These are phyloP conservation scores for Zygoascus ofunaensis DNA, from an alignment of 805 yeast genomes.

Conservation along the genomic window DNA sequence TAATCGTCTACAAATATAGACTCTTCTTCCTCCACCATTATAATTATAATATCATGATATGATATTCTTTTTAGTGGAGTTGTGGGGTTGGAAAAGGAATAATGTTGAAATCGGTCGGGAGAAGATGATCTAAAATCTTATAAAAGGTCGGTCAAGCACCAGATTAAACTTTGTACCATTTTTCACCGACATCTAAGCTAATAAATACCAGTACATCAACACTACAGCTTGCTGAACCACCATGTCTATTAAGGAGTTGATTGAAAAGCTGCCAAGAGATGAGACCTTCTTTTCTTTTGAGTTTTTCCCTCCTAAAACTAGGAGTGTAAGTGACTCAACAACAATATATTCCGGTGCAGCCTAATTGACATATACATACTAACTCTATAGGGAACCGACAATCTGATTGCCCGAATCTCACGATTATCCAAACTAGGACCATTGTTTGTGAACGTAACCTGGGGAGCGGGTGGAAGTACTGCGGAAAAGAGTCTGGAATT, in stretches of 20 bases:
- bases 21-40: slow-evolving; percentile 4
- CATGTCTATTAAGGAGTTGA: slow-evolving; percentile 22
- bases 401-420: slow-evolving; percentile 74
- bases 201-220: too few species aligned
- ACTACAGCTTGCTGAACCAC: too few species aligned
- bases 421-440: slow-evolving; percentile 88
- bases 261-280: slow-evolving; percentile 39
- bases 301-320: slow-evolving; percentile 97
- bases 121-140: too few species aligned
- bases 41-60: not conserved
- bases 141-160: too few species aligned
- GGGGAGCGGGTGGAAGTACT: slow-evolving; percentile 99
- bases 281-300: slow-evolving; percentile 76
- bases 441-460: slow-evolving; percentile 81
- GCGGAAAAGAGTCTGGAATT: slow-evolving; percentile 76
- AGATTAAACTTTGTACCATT: too few species aligned
- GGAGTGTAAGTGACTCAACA: slow-evolving; percentile 34
- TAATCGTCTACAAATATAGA: slow-evolving; percentile 11
- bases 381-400: slow-evolving; percentile 53
- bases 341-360: not conserved
- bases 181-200: too few species aligned
- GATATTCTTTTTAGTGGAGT: too few species aligned
- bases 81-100: too few species aligned
- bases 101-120: too few species aligned
- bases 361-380: not conserved